Evolutionary conservation across 805 yeast species (phyloP), one percentile per base, ranked within the genome.

Genomic region (Starmerella bombi): DNA sequence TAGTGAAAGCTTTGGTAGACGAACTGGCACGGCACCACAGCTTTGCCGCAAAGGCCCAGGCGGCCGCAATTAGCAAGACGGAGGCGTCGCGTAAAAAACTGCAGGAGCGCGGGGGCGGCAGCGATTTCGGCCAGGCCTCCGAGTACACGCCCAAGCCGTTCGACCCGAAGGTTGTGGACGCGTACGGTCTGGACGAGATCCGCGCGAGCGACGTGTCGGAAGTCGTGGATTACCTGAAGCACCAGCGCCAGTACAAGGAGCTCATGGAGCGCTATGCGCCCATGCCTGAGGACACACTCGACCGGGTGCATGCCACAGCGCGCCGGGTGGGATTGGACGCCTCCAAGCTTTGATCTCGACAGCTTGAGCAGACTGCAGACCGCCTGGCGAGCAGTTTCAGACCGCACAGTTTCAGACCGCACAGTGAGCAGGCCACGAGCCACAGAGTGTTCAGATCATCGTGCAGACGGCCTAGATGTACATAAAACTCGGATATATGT

Each of bases 241-340:
- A 77, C 46, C 96, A 88, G 59, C 67, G 91, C 48, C 73, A 67
- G 10, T 88, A 84, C 61, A 75, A 74, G 45, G 86, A 77, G 49
- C 66, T 88, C 36, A 65, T 86, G 33, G 91, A 80, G 50, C 70
- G 93, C 50, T 91, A 88, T 60, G 83, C 86, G 53, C 91, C 94
- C 2, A 65, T 79, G 45, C 73, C 73, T 20, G 72, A 80, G 74
- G 70, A 75, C 20, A 93, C 81, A 54, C 71, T 71, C 38, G 95
- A 88, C 45, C 75, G 78, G 41, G 77, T 88, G 21, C 67, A 75
- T 51, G 72, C 71, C 56, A 80, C 94, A 1, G 98, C 97, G 5
- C 70, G 77, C 42, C 71, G 77, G 48, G 98, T 88, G n/a, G 98
- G 98, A 0, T 68, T 88, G 39, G 74, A 74, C 41, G 56, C 41